phyloP scores from a whole-genome alignment of 2,329 filamentous ascomycete genomes.

The Seiridium cupressi region DNA sequence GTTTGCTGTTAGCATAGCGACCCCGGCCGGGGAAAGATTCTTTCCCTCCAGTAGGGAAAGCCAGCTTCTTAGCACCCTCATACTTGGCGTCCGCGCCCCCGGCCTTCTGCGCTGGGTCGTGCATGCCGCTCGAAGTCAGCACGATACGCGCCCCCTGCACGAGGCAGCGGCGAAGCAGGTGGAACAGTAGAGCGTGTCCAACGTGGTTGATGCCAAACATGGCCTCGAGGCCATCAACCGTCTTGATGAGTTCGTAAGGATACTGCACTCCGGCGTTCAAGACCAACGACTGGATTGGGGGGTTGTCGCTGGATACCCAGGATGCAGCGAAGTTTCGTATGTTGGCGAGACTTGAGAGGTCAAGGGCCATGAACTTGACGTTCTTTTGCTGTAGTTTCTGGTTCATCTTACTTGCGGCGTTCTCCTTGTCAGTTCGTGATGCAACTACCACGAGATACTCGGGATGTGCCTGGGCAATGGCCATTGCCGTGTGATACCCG shows the following conservation, averaged over 20 bases:
- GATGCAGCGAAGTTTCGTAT: conserved; percentile 39
- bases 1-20: conserved; percentile 43
- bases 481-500: conserved; percentile 38
- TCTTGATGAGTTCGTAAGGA: conserved; percentile 29
- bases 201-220: conserved; percentile 50
- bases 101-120: conserved; percentile 42
- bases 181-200: conserved; percentile 48
- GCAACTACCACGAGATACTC: conserved; percentile 39
- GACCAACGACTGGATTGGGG: conserved; percentile 42
- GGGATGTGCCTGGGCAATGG: conserved; percentile 37
- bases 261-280: conserved; percentile 49
- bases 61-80: conserved; percentile 41
- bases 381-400: conserved; percentile 36
- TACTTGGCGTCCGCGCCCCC: conserved; percentile 32
- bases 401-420: conserved; percentile 42
- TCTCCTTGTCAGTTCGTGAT: conserved; percentile 39
- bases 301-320: conserved; percentile 31
- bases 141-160: conserved; percentile 39
- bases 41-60: conserved; percentile 32
- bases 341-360: conserved; percentile 36
- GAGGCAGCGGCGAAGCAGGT: conserved; percentile 39
- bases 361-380: conserved; percentile 38
- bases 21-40: conserved; percentile 29
- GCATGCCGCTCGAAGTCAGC: conserved; percentile 40
- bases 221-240: conserved; percentile 40